Evolutionary conservation across 352 stramenopile species (phyloP).

Genomic region (Phytophthora fragariae): DNA sequence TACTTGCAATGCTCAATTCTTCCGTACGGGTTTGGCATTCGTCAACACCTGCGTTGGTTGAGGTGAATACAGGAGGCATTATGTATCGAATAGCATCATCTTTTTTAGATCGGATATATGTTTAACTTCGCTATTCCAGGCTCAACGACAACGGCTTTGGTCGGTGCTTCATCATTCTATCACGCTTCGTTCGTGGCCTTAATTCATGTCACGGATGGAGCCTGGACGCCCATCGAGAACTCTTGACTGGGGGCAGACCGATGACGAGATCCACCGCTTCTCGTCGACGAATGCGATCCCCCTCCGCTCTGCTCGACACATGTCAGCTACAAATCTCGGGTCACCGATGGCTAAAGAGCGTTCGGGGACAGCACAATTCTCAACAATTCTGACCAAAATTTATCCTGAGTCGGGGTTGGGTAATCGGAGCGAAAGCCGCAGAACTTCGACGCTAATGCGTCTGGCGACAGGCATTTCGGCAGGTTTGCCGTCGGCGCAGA

Average conservation of each 20-base stretch:
- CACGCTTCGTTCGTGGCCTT: not conserved
- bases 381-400: constrained; percentile 19
- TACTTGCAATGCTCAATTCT: too few species aligned
- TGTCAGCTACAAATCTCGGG: constrained; percentile 2
- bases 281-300: not conserved
- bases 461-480: constrained; percentile 5
- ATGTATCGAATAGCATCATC: not conserved
- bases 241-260: not conserved
- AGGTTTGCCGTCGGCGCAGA: constrained; percentile 8
- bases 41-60: too few species aligned
- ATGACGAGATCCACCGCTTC: not conserved
- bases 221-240: not conserved
- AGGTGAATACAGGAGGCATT: too few species aligned
- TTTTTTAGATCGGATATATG: not conserved
- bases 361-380: not conserved
- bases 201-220: not conserved
- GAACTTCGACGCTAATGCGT: constrained; percentile 12
- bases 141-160: not conserved
- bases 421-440: constrained; percentile 3
- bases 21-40: too few species aligned
- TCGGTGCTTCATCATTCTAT: not conserved
- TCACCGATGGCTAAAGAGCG: constrained; percentile 10
- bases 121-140: not conserved
- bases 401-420: not conserved
- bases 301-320: not conserved